A percentile compares a stretch with the other conserved stretches of the same genome.
These are phyloP conservation scores for Fomes fomentarius DNA, from an alignment of 1,284 basidiomycete genomes.

Conservation along the genomic window DNA sequence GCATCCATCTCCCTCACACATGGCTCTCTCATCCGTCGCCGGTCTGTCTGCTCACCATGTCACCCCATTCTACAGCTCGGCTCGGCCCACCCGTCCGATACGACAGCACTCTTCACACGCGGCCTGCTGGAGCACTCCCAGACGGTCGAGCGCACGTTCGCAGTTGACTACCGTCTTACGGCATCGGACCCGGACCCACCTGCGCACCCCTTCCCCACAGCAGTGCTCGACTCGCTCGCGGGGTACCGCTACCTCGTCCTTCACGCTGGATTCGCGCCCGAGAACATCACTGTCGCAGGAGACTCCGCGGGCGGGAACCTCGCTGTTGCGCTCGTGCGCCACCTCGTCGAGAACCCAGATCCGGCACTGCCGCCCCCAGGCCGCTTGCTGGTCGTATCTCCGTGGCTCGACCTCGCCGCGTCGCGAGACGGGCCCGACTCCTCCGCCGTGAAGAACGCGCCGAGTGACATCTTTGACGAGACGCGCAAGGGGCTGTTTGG, in stretches of 20 bases:
- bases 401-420: slow-evolving; percentile 41
- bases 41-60: too few species aligned
- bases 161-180: slow-evolving; percentile 32
- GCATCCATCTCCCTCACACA: too few species aligned
- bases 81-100: slow-evolving; percentile 16
- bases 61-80: slow-evolving; percentile 13
- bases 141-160: slow-evolving; percentile 37
- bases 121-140: slow-evolving; percentile 27
- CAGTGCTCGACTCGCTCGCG: slow-evolving; percentile 44
- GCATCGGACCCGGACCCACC: slow-evolving; percentile 27
- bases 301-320: slow-evolving; percentile 80
- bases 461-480: slow-evolving; percentile 20
- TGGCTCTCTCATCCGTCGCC: too few species aligned
- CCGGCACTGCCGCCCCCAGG: slow-evolving; percentile 33
- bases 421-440: slow-evolving; percentile 23
- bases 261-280: slow-evolving; percentile 36
- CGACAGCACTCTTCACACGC: slow-evolving; percentile 11
- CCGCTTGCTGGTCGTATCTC: slow-evolving; percentile 42
- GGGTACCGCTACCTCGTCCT: slow-evolving; percentile 44
- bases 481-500: not conserved
- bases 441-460: slow-evolving; percentile 22
- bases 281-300: slow-evolving; percentile 60
- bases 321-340: slow-evolving; percentile 58
- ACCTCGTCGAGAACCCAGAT: slow-evolving; percentile 32
- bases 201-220: slow-evolving; percentile 43